Evolutionary conservation across 495 filamentous ascomycete species (phyloP).

Genomic region (Corynascus novoguineensis): DNA sequence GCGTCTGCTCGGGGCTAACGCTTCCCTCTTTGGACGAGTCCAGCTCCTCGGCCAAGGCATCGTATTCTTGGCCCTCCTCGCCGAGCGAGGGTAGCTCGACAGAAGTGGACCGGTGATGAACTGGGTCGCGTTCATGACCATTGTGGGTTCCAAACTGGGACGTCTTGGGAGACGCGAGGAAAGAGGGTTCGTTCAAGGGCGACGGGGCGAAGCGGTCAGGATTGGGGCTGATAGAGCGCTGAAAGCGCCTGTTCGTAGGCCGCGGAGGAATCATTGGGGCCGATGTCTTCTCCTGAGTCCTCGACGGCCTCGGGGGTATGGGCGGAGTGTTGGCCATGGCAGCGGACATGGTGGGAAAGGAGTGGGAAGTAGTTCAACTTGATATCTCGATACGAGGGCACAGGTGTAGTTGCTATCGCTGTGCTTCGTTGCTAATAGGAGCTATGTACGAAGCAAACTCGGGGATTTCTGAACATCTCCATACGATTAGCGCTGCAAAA

Average conservation of each 20-base stretch:
- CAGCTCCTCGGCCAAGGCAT: constrained; percentile 49
- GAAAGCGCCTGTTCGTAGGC: constrained; percentile 56
- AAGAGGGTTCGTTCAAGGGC: constrained; percentile 64
- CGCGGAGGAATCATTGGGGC: constrained; percentile 64
- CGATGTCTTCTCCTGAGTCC: constrained; percentile 39
- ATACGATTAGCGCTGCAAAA: constrained; percentile 17
- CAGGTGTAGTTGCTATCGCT: not conserved
- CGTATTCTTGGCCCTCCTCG: constrained; percentile 87
- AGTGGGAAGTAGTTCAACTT: not conserved
- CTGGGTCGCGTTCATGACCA: constrained; percentile 42
- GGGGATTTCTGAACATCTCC: not conserved
- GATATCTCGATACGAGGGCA: not conserved
- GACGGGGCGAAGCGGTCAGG: constrained; percentile 76
- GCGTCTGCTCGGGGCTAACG: constrained; percentile 58
- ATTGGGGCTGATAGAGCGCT: constrained; percentile 74
- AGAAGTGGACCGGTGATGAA: constrained; percentile 65
- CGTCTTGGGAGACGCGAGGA: constrained; percentile 28
- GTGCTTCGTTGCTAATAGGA: not conserved
- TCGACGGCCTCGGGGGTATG: constrained; percentile 60
- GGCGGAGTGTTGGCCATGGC: constrained; percentile 50
- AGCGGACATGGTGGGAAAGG: constrained; percentile 33
- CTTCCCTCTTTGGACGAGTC: constrained; percentile 28
- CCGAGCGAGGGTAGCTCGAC: constrained; percentile 79
- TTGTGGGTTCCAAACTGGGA: constrained; percentile 36
- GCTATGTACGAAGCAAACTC: not conserved